Percentiles rank a stretch among this genome's conserved stretches.
Conservation (phyloP, 495 filamentous ascomycete genomes). For the Penicillium maclennaniae region DNA sequence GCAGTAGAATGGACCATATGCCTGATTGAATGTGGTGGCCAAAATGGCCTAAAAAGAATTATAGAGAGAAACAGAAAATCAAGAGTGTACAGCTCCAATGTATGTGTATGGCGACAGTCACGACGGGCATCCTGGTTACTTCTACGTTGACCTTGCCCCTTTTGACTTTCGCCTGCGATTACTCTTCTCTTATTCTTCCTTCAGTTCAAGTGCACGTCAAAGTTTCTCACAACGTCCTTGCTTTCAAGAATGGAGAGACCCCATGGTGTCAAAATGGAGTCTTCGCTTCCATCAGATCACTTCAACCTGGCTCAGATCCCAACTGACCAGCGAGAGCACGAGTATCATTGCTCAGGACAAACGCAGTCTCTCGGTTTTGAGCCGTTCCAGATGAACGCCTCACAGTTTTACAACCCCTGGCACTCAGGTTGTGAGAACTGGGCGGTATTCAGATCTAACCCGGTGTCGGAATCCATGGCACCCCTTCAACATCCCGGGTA, state of each 20-base stretch:
- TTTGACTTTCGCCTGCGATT: background rate
- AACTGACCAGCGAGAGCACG: slow-evolving; percentile 25
- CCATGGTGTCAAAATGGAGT: slow-evolving; percentile 20
- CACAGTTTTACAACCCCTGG: slow-evolving; percentile 17
- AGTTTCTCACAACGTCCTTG: slow-evolving; percentile 8
- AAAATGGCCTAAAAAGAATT: slow-evolving; percentile 5
- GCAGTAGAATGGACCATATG: slow-evolving; percentile 17
- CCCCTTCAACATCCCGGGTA: slow-evolving; percentile 17
- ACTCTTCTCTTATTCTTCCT: slow-evolving; percentile 1
- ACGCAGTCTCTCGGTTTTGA: slow-evolving; percentile 17
- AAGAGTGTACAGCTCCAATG: slow-evolving; percentile 23
- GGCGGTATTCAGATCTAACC: slow-evolving; percentile 26
- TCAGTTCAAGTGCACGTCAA: slow-evolving; percentile 7
- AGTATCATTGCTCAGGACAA: slow-evolving; percentile 16
- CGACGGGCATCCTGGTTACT: slow-evolving; percentile 13
- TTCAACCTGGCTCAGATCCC: slow-evolving; percentile 22
- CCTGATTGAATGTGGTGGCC: slow-evolving; percentile 13
- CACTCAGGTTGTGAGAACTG: slow-evolving; percentile 15
- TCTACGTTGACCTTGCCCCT: slow-evolving; percentile 8
- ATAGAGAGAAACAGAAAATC: background rate
- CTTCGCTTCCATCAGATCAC: slow-evolving; percentile 13
- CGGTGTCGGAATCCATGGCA: slow-evolving; percentile 15
- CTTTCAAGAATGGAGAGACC: background rate
- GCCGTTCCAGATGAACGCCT: slow-evolving; percentile 11
- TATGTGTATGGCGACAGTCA: slow-evolving; percentile 8